phyloP scores from a whole-genome alignment of 2,329 filamentous ascomycete species.

The Scytalidium sp. region DNA sequence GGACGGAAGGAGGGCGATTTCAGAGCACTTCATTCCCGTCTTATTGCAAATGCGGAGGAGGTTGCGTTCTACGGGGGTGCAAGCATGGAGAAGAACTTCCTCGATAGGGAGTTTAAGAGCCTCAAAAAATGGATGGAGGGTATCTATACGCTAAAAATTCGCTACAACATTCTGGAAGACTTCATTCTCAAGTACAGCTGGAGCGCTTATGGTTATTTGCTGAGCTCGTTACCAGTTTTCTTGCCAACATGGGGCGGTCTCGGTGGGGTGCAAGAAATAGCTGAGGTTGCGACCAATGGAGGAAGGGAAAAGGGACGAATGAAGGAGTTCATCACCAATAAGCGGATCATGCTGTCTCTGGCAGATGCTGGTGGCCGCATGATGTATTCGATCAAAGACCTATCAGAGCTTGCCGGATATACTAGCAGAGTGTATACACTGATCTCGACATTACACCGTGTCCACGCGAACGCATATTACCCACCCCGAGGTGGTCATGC shows the following conservation, averaged over 20 bases:
- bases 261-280: conserved; percentile 68
- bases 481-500: conserved; percentile 61
- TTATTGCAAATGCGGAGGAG: conserved; percentile 97
- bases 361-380: conserved; percentile 95
- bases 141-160: conserved; percentile 96
- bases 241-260: conserved; percentile 90
- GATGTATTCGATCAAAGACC: conserved; percentile 99
- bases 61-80: conserved; percentile 96
- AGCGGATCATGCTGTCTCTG: conserved; percentile 93
- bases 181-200: conserved; percentile 98
- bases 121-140: conserved; percentile 97
- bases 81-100: conserved; percentile 88
- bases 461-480: conserved; percentile 87
- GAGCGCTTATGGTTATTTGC: conserved; percentile 94
- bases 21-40: conserved; percentile 79
- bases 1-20: conserved; percentile 95
- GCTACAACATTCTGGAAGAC: conserved; percentile 98
- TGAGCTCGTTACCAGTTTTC: conserved; percentile 91
- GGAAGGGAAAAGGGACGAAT: conserved; percentile 80
- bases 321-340: conserved; percentile 99
- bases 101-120: conserved; percentile 89
- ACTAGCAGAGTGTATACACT: conserved; percentile 95
- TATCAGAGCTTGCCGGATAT: conserved; percentile 92
- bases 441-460: conserved; percentile 89
- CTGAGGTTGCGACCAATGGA: conserved; percentile 45